Conservation (phyloP, 352 stramenopile species). For the Phytophthora sojae region DNA sequence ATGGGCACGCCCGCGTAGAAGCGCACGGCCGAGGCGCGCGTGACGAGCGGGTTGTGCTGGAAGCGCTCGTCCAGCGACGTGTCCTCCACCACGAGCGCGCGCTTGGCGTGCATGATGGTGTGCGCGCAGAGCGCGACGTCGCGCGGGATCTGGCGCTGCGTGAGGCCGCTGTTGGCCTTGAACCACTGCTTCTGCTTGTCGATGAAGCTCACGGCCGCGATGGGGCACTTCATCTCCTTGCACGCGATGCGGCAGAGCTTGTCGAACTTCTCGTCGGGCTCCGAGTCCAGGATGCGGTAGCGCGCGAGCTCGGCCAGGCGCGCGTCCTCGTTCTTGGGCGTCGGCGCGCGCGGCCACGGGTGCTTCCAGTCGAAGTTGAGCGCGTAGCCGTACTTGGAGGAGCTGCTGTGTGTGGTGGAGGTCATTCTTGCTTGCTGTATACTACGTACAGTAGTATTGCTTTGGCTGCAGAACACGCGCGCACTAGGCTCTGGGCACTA, state of each 20-base stretch:
- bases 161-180: slow-evolving; percentile 86
- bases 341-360: slow-evolving; percentile 77
- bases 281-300: slow-evolving; percentile 86
- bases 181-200: slow-evolving; percentile 91
- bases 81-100: slow-evolving; percentile 83
- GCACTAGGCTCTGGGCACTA: too few relatives aligned
- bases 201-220: slow-evolving; percentile 87
- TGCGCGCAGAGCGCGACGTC: slow-evolving; percentile 86
- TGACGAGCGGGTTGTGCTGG: slow-evolving; percentile 85
- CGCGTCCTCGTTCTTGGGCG: slow-evolving; percentile 76
- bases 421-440: not conserved
- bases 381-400: slow-evolving; percentile 68
- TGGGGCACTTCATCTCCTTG: slow-evolving; percentile 91
- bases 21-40: slow-evolving; percentile 78
- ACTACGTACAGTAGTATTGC: not conserved
- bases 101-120: slow-evolving; percentile 89
- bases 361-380: slow-evolving; percentile 90
- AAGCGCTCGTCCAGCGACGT: slow-evolving; percentile 86
- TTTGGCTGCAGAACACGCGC: too few relatives aligned
- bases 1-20: slow-evolving; percentile 89
- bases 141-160: slow-evolving; percentile 85
- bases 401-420: not conserved
- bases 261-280: slow-evolving; percentile 87
- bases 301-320: slow-evolving; percentile 67
- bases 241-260: slow-evolving; percentile 89